Evolutionary conservation across 176 grass and related monocot genomes (phyloP).

Genomic region (Carex kokanica): DNA sequence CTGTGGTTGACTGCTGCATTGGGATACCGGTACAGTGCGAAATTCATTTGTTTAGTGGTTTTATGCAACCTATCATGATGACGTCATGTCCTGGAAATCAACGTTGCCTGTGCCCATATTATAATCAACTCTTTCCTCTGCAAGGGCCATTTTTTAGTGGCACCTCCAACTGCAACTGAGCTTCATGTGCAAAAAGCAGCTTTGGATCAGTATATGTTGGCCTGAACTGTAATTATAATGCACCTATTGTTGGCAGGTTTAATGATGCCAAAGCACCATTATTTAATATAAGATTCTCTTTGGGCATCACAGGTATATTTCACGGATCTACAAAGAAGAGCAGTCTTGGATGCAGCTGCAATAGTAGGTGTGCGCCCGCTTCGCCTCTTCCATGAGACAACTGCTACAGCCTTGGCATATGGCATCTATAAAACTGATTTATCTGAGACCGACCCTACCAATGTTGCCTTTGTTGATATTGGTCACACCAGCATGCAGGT

Average conservation of each 20-base stretch:
- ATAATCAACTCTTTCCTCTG: too few species aligned
- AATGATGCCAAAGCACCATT: conserved; percentile 3
- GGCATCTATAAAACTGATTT: conserved; percentile 92
- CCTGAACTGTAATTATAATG: background rate
- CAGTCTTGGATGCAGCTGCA: conserved; percentile 60
- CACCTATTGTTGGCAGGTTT: background rate
- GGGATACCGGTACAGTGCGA: conserved; percentile 44
- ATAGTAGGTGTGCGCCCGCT: conserved; percentile 63
- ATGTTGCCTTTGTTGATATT: conserved; percentile 81
- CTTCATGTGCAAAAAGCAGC: background rate
- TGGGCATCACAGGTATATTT: conserved; percentile 46
- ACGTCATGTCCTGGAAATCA: background rate
- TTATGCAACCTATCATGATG: background rate
- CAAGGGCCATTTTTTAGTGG: background rate
- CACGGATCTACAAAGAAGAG: conserved; percentile 74
- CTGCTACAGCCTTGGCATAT: conserved; percentile 73
- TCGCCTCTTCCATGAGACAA: conserved; percentile 75
- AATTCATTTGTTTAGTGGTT: background rate
- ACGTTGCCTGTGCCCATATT: too few species aligned
- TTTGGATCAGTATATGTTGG: background rate
- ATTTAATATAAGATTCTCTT: background rate
- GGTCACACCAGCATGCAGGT: conserved; percentile 92
- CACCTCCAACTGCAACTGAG: background rate
- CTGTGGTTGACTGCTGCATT: conserved; percentile 80
- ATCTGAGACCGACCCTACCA: conserved; percentile 56